phyloP scores from a whole-genome alignment of 1,284 basidiomycete genomes.

The Trichosporon faecale region DNA sequence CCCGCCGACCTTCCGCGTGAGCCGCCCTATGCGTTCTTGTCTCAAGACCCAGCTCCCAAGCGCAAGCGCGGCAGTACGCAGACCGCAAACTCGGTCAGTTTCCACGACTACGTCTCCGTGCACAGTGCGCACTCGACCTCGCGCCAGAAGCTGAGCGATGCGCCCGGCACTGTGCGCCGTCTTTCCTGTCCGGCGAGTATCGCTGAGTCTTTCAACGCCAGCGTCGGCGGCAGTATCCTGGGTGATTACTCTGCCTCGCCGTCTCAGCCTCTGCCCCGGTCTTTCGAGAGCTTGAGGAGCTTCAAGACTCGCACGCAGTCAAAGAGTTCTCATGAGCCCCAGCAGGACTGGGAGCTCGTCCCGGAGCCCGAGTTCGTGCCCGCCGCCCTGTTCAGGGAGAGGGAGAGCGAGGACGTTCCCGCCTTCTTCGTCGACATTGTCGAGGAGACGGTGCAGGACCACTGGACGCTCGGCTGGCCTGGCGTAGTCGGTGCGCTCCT shows the following conservation, averaged over 20 bases:
- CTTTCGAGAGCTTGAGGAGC: constrained; percentile 26
- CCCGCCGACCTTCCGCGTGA: constrained; percentile 13
- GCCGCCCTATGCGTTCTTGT: background rate
- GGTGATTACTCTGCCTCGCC: constrained; percentile 33
- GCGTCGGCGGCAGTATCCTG: background rate
- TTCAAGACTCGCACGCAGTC: background rate
- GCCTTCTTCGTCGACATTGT: background rate
- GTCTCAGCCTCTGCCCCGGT: constrained; percentile 32
- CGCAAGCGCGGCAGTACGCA: constrained; percentile 26
- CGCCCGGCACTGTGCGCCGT: background rate
- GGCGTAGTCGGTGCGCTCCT: background rate
- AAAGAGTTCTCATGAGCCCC: background rate
- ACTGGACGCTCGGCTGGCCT: background rate
- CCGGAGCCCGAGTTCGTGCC: background rate
- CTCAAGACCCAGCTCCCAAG: background rate
- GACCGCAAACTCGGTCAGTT: constrained; percentile 1
- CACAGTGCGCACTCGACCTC: background rate
- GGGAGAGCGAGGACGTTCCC: background rate
- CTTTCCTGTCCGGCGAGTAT: background rate
- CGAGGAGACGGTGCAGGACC: background rate
- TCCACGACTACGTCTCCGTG: constrained; percentile 10
- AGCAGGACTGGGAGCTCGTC: background rate
- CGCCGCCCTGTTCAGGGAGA: background rate
- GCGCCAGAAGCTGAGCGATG: background rate
- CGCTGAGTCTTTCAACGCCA: background rate